A percentile compares a stretch with the other conserved stretches of the same genome.
phyloP scores from a whole-genome alignment of 805 yeast species.

The Yueomyces sinensis region DNA sequence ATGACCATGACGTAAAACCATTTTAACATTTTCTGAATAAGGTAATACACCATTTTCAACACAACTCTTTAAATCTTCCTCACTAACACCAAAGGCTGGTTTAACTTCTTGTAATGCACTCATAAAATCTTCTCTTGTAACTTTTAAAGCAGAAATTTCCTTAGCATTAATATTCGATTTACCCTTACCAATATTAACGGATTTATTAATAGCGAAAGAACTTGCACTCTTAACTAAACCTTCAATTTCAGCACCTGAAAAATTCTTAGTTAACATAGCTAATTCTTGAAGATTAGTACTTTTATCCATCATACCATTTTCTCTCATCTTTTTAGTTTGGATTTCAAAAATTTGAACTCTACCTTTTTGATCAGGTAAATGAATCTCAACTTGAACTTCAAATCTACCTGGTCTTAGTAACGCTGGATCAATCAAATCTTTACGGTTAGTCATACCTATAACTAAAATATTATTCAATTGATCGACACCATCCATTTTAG shows the following conservation, averaged over 20 bases:
- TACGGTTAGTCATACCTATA: conserved; percentile 96
- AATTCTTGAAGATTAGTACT: conserved; percentile 75
- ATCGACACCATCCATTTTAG: conserved; percentile 99
- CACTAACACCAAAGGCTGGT: conserved; percentile 95
- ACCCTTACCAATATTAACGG: conserved; percentile 69
- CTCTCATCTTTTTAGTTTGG: conserved; percentile 85
- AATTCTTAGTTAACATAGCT: conserved; percentile 79
- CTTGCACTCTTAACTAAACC: conserved; percentile 93
- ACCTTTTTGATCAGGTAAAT: conserved; percentile 88
- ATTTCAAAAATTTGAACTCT: conserved; percentile 81
- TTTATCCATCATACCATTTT: conserved; percentile 59
- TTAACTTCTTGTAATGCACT: conserved; percentile 77
- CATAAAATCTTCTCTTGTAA: conserved; percentile 71
- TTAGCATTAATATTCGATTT: conserved; percentile 35
- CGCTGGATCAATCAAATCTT: conserved; percentile 86
- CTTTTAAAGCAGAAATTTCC: conserved; percentile 59
- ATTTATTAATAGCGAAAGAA: conserved; percentile 80
- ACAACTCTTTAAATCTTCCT: conserved; percentile 71
- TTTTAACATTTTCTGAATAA: conserved; percentile 55
- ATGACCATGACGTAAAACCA: conserved; percentile 58
- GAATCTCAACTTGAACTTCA: conserved; percentile 93
- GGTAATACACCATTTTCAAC: conserved; percentile 78
- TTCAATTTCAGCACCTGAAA: conserved; percentile 96
- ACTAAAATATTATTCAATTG: conserved; percentile 88
- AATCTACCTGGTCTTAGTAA: conserved; percentile 95